These are phyloP conservation scores for Saksenaea vasiformis DNA, from an alignment of 371 early-diverging fungal genomes.

Conservation along the genomic window DNA sequence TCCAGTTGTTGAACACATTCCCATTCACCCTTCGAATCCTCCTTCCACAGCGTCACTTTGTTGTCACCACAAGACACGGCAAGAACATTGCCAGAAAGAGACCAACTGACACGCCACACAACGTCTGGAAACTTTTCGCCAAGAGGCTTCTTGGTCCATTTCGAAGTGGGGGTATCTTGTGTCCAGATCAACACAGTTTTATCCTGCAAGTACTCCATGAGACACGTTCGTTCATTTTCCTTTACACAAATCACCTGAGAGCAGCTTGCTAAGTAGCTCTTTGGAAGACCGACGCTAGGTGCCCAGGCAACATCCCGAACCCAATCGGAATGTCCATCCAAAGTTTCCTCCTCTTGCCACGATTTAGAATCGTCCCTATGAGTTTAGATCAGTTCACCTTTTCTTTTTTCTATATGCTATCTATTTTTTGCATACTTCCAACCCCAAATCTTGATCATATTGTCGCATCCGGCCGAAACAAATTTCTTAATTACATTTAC, in stretches of 20 bases:
- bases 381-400: background rate
- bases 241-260: constrained; percentile 65
- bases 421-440: constrained; percentile 57
- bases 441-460: constrained; percentile 92
- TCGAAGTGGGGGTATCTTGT: constrained; percentile 69
- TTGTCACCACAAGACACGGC: constrained; percentile 97
- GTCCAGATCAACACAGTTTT: constrained; percentile 96
- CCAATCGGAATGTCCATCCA: constrained; percentile 97
- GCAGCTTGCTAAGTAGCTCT: constrained; percentile 89
- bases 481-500: constrained; percentile 73
- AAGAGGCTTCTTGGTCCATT: constrained; percentile 78
- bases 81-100: constrained; percentile 90
- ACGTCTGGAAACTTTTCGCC: constrained; percentile 92
- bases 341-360: constrained; percentile 77
- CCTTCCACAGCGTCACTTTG: constrained; percentile 95
- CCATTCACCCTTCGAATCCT: constrained; percentile 91
- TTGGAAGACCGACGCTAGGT: constrained; percentile 91
- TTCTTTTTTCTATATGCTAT: background rate
- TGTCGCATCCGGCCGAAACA: constrained; percentile 96
- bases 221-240: background rate
- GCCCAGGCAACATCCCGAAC: constrained; percentile 98
- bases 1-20: constrained; percentile 78
- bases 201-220: constrained; percentile 55
- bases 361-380: constrained; percentile 71
- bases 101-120: constrained; percentile 98